Conservation (phyloP, 345 rosid species). For the Ricinus communis region DNA sequence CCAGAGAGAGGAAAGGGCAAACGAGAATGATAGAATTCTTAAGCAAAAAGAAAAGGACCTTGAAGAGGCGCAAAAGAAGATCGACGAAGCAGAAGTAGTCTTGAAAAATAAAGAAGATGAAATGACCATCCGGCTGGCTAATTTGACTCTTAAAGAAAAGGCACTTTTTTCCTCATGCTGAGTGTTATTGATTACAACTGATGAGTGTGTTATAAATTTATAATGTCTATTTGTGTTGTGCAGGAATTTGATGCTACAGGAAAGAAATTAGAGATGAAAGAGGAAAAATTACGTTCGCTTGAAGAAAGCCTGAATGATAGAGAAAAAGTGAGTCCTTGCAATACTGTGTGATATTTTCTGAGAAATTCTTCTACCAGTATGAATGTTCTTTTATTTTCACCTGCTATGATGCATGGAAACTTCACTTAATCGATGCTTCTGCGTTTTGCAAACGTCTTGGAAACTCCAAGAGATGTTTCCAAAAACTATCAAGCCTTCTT, state of each 20-base stretch:
- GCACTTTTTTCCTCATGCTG: constrained; percentile 32
- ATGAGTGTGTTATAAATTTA: background rate
- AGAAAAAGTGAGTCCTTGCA: constrained; percentile 59
- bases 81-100: constrained; percentile 56
- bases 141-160: constrained; percentile 60
- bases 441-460: no score
- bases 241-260: constrained; percentile 59
- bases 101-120: constrained; percentile 74
- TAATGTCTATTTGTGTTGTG: constrained; percentile 7
- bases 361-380: background rate
- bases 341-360: background rate
- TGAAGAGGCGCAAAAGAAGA: constrained; percentile 72
- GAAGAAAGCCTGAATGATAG: constrained; percentile 82
- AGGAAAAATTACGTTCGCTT: constrained; percentile 49
- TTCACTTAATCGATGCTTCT: no score
- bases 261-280: constrained; percentile 67
- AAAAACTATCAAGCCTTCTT: no score
- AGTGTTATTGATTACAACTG: background rate
- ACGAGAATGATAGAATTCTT: constrained; percentile 61
- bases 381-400: background rate
- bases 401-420: no score
- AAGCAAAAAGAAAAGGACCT: constrained; percentile 78
- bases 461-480: no score
- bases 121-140: constrained; percentile 55
- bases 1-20: constrained; percentile 93